Conservation (phyloP, 306 rosid species). For the Castanospermum australe region DNA sequence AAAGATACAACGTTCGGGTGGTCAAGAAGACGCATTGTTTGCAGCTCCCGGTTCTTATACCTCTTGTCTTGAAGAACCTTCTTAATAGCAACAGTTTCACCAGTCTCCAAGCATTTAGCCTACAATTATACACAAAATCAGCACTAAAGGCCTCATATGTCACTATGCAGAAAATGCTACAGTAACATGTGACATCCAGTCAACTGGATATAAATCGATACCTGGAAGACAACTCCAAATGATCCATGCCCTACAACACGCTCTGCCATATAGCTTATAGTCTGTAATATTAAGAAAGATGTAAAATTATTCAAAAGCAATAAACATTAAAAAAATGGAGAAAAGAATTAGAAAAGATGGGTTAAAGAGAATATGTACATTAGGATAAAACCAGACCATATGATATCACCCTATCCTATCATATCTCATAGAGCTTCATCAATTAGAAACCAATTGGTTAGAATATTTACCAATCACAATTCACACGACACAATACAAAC, state of each 20-base stretch:
- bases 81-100: constrained; percentile 97
- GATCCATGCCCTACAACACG: constrained; percentile 98
- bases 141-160: background rate
- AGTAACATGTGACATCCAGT: background rate
- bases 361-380: background rate
- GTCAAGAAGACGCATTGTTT: constrained; percentile 98
- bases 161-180: background rate
- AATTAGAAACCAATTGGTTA: background rate
- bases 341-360: background rate
- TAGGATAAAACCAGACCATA: background rate
- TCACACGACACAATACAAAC: constrained; percentile 12
- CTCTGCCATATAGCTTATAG: constrained; percentile 98
- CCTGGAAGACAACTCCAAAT: constrained; percentile 97
- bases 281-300: constrained; percentile 44
- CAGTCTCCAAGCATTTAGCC: constrained; percentile 98
- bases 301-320: background rate
- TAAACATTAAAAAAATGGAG: background rate
- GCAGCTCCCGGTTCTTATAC: constrained; percentile 93
- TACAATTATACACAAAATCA: constrained; percentile 30
- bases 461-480: background rate
- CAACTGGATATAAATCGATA: constrained; percentile 23
- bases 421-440: background rate
- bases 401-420: constrained; percentile 6
- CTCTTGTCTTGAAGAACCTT: constrained; percentile 99
- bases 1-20: constrained; percentile 92